Evolutionary conservation across 106 monocot genomes (phyloP).

Genomic region (Apostasia shenzhenica): DNA sequence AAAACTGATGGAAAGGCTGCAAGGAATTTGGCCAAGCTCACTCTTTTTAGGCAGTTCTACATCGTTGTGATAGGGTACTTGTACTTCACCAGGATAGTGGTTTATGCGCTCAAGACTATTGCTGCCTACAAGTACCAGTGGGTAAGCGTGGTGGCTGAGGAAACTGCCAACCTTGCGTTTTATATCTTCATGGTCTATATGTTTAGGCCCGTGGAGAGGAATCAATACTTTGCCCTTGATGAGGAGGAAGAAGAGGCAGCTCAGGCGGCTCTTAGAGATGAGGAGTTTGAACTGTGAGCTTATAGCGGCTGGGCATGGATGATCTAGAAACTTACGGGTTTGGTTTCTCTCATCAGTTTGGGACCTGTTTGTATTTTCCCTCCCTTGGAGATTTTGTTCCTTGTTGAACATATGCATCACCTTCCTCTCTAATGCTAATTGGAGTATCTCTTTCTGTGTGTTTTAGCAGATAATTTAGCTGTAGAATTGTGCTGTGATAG

Average conservation of each 20-base stretch:
- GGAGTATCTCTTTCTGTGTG: not conserved
- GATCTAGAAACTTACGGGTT: not conserved
- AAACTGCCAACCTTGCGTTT: slow-evolving; percentile 57
- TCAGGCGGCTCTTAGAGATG: slow-evolving; percentile 50
- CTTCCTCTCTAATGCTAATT: not conserved
- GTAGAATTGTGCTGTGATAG: too few relatives aligned
- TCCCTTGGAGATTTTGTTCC: not conserved
- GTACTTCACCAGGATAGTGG: slow-evolving; percentile 93
- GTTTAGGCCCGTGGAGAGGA: slow-evolving; percentile 86
- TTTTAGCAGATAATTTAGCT: not conserved
- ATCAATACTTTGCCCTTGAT: slow-evolving; percentile 74
- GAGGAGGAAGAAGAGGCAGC: slow-evolving; percentile 95
- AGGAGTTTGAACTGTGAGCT: slow-evolving; percentile 83
- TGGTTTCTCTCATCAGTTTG: not conserved
- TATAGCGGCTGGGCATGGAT: not conserved
- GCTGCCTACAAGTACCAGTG: slow-evolving; percentile 74
- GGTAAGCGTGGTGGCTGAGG: slow-evolving; percentile 78
- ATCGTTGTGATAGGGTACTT: slow-evolving; percentile 81
- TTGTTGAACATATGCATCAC: not conserved
- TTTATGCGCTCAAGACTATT: slow-evolving; percentile 76
- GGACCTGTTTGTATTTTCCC: not conserved
- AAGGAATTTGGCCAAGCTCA: slow-evolving; percentile 75
- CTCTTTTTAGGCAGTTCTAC: slow-evolving; percentile 84
- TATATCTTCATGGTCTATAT: slow-evolving; percentile 83
- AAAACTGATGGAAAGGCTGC: slow-evolving; percentile 97